These are phyloP conservation scores for Tolypocladium tundrense DNA, from an alignment of 2,329 filamentous ascomycete species.

Conservation along the genomic window DNA sequence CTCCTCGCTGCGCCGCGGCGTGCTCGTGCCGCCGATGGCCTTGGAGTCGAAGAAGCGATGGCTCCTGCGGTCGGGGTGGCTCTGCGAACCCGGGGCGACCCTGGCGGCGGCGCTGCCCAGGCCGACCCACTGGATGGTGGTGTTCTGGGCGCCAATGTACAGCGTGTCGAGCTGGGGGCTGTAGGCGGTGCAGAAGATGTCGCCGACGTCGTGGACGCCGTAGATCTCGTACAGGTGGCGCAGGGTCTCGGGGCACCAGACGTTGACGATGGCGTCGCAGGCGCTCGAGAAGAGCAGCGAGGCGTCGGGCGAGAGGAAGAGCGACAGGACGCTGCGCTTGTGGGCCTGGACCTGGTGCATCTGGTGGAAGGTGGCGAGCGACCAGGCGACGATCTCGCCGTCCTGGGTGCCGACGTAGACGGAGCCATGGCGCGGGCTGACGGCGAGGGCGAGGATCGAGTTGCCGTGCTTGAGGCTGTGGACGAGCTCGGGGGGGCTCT, in stretches of 20 bases:
- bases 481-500: constrained; percentile 47
- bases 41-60: constrained; percentile 91
- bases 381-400: constrained; percentile 89
- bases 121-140: constrained; percentile 86
- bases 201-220: constrained; percentile 86
- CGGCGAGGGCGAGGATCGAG: constrained; percentile 72
- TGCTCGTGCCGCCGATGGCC: constrained; percentile 71
- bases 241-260: constrained; percentile 75
- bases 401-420: constrained; percentile 91
- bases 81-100: constrained; percentile 51
- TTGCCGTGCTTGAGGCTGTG: constrained; percentile 69
- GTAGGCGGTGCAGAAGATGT: constrained; percentile 92
- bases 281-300: constrained; percentile 81
- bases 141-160: constrained; percentile 90
- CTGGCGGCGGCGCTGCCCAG: constrained; percentile 53
- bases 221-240: constrained; percentile 79
- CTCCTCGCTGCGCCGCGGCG: constrained; percentile 59
- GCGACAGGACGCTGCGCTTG: constrained; percentile 78
- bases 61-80: constrained; percentile 65
- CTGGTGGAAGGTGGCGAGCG: constrained; percentile 76
- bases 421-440: constrained; percentile 65
- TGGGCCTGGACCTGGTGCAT: constrained; percentile 75
- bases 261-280: constrained; percentile 87
- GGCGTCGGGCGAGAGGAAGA: constrained; percentile 68
- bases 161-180: constrained; percentile 69